Evolutionary conservation across 371 early-diverging fungal species (phyloP).

Genomic region (Zychaea mexicana): DNA sequence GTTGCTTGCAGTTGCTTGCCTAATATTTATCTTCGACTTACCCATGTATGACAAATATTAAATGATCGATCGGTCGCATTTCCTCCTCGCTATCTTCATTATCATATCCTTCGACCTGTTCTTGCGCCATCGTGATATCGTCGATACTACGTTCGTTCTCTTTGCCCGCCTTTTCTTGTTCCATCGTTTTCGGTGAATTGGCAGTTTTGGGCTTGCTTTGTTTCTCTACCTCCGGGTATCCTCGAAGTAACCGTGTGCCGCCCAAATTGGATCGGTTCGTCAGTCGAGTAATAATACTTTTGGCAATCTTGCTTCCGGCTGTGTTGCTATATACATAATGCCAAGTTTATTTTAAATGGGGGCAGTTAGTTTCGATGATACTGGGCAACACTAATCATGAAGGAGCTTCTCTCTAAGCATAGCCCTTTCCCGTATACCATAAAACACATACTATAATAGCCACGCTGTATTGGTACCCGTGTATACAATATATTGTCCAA

Average conservation of each 20-base stretch:
- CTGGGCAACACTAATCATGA: no score
- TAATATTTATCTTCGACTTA: no score
- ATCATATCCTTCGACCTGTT: slow-evolving; percentile 60
- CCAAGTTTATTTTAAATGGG: no score
- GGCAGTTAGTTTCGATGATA: no score
- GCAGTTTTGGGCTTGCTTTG: slow-evolving; percentile 21
- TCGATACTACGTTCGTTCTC: slow-evolving; percentile 3
- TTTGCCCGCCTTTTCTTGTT: background rate
- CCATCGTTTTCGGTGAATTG: slow-evolving; percentile 4
- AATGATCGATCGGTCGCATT: slow-evolving; percentile 70
- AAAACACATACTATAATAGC: slow-evolving; percentile 58
- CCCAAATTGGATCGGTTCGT: slow-evolving; percentile 66
- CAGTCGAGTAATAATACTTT: slow-evolving; percentile 67
- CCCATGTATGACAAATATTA: slow-evolving; percentile 84
- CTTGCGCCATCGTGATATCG: slow-evolving; percentile 20
- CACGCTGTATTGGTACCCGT: slow-evolving; percentile 64
- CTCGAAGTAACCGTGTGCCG: slow-evolving; percentile 72
- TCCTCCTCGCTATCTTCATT: slow-evolving; percentile 64
- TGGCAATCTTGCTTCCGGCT: slow-evolving; percentile 64
- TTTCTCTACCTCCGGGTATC: slow-evolving; percentile 71
- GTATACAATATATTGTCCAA: slow-evolving; percentile 76
- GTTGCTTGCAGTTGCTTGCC: no score
- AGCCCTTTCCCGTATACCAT: background rate
- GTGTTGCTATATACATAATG: slow-evolving; percentile 28
- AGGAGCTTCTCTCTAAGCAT: no score